Conservation (phyloP, 805 yeast genomes). For the Suhomyces tanzawaensis region DNA sequence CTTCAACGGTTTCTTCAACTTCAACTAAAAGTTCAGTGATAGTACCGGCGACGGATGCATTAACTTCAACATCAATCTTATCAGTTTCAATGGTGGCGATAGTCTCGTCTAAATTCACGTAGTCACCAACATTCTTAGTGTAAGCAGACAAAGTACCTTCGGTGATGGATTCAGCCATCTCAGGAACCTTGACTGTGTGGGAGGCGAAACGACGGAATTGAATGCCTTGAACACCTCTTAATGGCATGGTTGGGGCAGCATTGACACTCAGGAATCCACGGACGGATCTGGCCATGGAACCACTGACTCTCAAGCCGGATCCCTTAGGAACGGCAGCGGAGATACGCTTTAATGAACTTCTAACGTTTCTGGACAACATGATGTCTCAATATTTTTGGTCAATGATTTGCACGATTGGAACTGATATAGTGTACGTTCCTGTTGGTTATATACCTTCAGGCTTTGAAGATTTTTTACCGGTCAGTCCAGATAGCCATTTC, state of each 20-base stretch:
- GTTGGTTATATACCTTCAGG: neutral
- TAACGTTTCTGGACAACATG: constrained; percentile 37
- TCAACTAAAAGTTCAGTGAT: constrained; percentile 76
- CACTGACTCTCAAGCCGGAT: constrained; percentile 13
- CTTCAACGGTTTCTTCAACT: constrained; percentile 91
- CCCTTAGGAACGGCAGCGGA: constrained; percentile 13
- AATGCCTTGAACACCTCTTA: neutral
- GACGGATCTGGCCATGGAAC: constrained; percentile 17
- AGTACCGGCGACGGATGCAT: constrained; percentile 90
- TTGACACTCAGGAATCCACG: neutral
- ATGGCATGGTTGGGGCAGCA: constrained; percentile 4
- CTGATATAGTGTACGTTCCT: neutral
- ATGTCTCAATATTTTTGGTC: neutral
- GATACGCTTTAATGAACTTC: constrained; percentile 27
- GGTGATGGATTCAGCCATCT: constrained; percentile 97
- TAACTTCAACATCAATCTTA: constrained; percentile 95
- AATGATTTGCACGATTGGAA: neutral
- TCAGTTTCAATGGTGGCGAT: constrained; percentile 98
- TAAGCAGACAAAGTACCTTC: constrained; percentile 85
- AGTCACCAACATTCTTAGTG: constrained; percentile 81
- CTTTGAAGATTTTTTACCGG: constrained; percentile 5
- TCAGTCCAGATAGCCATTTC: neutral
- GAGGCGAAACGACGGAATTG: constrained; percentile 33
- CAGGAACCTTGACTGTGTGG: constrained; percentile 81
- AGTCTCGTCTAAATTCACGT: constrained; percentile 79